Evolutionary conservation across 192 early-diverging fungal genomes (phyloP), one percentile per base, ranked within the genome.

Genomic region (Entomortierella lignicola): DNA sequence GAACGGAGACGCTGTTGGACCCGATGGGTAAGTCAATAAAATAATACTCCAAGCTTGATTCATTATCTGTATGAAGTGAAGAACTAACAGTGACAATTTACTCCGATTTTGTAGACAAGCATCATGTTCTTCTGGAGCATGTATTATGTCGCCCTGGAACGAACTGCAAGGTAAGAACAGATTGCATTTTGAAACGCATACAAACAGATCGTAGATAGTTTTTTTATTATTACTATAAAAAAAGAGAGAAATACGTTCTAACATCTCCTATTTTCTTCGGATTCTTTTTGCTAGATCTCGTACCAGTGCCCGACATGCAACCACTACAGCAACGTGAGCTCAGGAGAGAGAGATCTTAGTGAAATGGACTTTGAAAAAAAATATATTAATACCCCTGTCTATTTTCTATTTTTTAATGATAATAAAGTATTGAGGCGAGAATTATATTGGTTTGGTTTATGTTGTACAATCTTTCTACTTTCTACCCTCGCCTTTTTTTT

Each of bases 61-160:
- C 26, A 12, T 34, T 56, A 8, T 39, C 31, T 21, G 37, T 32
- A 18, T 8, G 5, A 56, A n/a, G 25, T 27, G 53, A 13, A 25
- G 2, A 12, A 1, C 31, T 34, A 55, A 56, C 20, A 21, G 4
- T 26, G 0, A 3, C 4, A 18, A 30, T 30, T 42, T 11, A 10
- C 13, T 15, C 30, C 2, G 37, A 32, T 61, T 61, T 53, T 60
- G 21, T 63, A 77, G 73, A 0, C 73, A 77, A 69, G 73, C 73
- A 26, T 77, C 60, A 7, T 77, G 73, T 64, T 10, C 66, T 0
- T 77, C 73, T 18, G 73, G 66, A 0, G 66, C 66, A 1, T 77
- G 73, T 44, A 64, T 77, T 21, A 77, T 77, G 73, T 77, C 73
- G 0, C 65, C 73, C 1, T 77, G 73, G 73, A 77, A 69, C 37